Evolutionary conservation across 352 stramenopile species (phyloP), one percentile per base, ranked within the genome.

Genomic region (Globisporangium polare): DNA sequence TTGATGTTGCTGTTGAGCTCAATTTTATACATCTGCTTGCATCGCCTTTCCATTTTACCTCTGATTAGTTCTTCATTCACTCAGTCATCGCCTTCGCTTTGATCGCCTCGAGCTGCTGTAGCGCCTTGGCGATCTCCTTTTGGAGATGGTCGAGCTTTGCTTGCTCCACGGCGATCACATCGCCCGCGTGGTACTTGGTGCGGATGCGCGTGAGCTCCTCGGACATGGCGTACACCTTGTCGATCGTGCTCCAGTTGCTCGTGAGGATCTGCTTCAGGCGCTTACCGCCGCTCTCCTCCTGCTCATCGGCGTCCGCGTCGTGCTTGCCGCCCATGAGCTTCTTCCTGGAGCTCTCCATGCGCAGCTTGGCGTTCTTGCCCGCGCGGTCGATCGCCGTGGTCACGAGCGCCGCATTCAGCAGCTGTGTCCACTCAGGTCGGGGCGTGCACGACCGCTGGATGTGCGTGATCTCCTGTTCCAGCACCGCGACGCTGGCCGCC

Each of bases 191-290:
- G 55, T 88, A 76, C 33, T 66, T 70, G 33, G 68, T 70, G 2
- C 79, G 78, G 43, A 89, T 86, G 13, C 65, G 70, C 18, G 65
- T 71, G 20, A 92, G 60, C 51, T 90, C 78, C 6, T 68, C 22
- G 12, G 74, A 63, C 63, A 90, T 74, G 6, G 71, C 73, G 27
- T 68, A 64, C 31, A 91, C 78, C 27, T 90, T 92, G 2, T 77
- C 72, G n/a, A 91, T 66, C 0, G 81, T 91, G 52, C 71, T 87
- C 75, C 78, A 86, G 54, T 72, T 77, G 53, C 69, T 84, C 33
- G 73, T 66, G 47, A 90, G 56, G 5, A 92, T 82, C 22, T 75
- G 66, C 33, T 72, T 64, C 33, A 90, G 29, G 6, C 72, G 68
- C 15, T 68, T 35, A 5, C 77, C 71, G 46, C 64, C 69, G n/a